Base-by-base conservation (phyloP, 495 filamentous ascomycete genomes). In the Evernia prunastri region DNA sequence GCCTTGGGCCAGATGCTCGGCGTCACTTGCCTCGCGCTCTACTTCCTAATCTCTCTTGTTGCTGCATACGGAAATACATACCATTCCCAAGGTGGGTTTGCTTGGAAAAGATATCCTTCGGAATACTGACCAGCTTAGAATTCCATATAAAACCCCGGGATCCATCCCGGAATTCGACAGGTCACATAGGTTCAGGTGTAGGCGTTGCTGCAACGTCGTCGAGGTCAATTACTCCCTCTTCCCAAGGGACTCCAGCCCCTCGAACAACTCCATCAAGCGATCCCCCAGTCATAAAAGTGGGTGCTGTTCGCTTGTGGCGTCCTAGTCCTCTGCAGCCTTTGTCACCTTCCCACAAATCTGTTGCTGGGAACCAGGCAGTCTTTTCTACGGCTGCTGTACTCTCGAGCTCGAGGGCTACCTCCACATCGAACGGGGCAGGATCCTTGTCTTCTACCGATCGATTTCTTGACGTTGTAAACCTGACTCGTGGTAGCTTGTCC, bases 1-100 rank as follows among this genome's bases (percentile, higher is more conserved):
- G 63, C 58, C 43, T 61, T 47, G 58, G 37, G 63, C 58, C 63
- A 39, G 56, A 29, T 59, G 56, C 63, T 60, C 42, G 40, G 40
- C 27, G 27, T 65, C 13, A 23, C 25, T 39, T 65, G 36, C 45
- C 31, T 65, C n/a, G 54, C 54, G 13, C 1, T 25, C 15, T 12
- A 25, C n/a, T 9, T 57, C 8, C 45, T 25, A 49, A 36, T 36
- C 6, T 57, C 1, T n/a, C n/a, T 18, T 57, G 36, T 39, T n/a
- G 54, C 7, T n/a, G 36, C 36, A 35, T 10, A 35, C 2, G 36
- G 54, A 20, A 7, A 15, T 35, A 23, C 18, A 36, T 12, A 40
- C 17, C 33, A 58, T 58, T 37, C 18, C 56, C 31, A n/a, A 37
- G 56, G 56, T 37, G 27, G 39, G 23, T 6, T 1, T 31, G 5